Evolutionary conservation across 2,329 filamentous ascomycete genomes (phyloP).

Genomic region (Ilyonectria mors-panacis): DNA sequence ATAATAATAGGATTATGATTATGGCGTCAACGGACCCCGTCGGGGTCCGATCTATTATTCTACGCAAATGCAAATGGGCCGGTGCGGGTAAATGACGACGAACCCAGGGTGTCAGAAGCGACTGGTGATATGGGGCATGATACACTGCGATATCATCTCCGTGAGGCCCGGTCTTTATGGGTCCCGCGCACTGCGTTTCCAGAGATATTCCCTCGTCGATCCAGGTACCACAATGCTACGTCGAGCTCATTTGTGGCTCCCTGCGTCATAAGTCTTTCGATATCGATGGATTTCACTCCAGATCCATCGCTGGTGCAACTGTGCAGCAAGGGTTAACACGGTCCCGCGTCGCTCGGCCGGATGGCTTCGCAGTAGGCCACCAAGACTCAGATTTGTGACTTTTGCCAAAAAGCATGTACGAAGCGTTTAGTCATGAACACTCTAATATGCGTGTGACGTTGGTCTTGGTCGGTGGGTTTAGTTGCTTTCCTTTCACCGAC

Average conservation of each 20-base stretch:
- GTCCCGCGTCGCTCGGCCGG: background rate
- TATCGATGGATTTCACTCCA: constrained; percentile 21
- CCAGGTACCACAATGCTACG: background rate
- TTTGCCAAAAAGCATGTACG: background rate
- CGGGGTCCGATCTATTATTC: background rate
- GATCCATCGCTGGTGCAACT: constrained; percentile 18
- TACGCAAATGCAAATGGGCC: background rate
- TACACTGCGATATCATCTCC: background rate
- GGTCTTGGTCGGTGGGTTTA: background rate
- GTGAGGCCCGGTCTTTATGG: background rate
- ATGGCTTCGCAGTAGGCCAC: background rate
- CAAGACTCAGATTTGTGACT: background rate
- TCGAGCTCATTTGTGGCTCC: constrained; percentile 15
- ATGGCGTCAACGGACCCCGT: background rate
- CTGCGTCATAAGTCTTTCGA: constrained; percentile 28
- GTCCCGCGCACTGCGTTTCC: background rate
- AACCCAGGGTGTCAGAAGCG: background rate
- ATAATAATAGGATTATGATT: background rate
- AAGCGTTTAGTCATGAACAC: background rate
- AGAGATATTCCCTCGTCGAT: background rate
- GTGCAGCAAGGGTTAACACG: constrained; percentile 3
- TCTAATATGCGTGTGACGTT: background rate
- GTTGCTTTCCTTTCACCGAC: background rate
- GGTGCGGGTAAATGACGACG: background rate
- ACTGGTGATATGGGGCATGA: background rate